Base-by-base conservation (phyloP, 495 filamentous ascomycete genomes). In the Rhizodiscina lignyota region DNA sequence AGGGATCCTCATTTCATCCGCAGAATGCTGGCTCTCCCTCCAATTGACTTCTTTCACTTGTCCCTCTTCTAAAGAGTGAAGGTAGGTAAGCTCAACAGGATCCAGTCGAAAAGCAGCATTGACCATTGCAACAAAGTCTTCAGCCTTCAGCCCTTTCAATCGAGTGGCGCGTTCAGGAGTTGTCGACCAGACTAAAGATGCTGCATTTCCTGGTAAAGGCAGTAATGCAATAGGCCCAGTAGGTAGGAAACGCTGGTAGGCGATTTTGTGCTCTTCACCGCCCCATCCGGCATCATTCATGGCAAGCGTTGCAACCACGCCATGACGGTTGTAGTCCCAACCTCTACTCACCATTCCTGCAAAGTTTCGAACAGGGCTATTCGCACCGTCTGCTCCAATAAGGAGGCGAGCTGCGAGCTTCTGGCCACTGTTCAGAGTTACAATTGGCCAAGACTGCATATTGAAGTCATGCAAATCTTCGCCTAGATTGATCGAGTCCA, bases 211-310 rank as follows among this genome's bases (percentile, higher is more conserved):
- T 2, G 89, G 89, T 1, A 96, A 62, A n/a, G 89, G 87, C 2
- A 99, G 68, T 45, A 96, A 70, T 4, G 89, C 89, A 30, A 96
- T 72, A 0, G 89, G 87, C 0, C 89, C 89, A 0, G 81, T 78
- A 1, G 89, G 89, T 15, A 99, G 67, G 57, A 99, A 99, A 22
- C 89, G 72, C 60, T 99, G 89, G 54, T 92, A 99, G 19, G 89
- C 89, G 32, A 71, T 82, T 43, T 78, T 79, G 37, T 49, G 56
- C 17, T 61, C 64, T 4, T 62, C 52, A n/a, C 58, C 63, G 22
- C 61, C 61, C 62, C 66, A 67, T 5, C 46, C 35, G 2, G 36
- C 37, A 13, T 70, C 75, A 19, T 70, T 65, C 5, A 94, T 62
- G 33, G 77, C 64, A 16, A 99, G 57, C 0, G 85, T 89, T 40